Percentiles rank a stretch among this genome's conserved stretches.
Evolutionary conservation across 225 moss, liverwort and hornwort species (phyloP).

Genomic region (Straminergon stramineum): DNA sequence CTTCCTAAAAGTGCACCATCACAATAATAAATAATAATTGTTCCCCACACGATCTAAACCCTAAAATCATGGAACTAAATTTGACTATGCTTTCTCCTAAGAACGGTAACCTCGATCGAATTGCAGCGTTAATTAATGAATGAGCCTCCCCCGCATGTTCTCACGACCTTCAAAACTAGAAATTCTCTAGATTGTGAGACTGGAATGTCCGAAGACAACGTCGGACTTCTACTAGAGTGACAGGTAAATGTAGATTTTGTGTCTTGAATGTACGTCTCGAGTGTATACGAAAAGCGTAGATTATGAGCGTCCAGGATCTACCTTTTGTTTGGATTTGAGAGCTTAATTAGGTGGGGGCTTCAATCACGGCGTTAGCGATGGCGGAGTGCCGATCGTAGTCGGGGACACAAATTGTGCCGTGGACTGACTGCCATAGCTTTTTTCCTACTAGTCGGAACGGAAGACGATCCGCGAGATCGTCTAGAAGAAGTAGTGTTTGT

Average conservation of each 20-base stretch:
- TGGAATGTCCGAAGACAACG: neutral
- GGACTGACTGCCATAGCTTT: neutral
- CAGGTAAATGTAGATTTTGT: neutral
- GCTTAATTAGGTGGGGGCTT: neutral
- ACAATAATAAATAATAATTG: neutral
- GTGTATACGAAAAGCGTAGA: too few relatives aligned
- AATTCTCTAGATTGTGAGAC: neutral
- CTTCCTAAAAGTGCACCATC: neutral
- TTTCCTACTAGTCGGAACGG: neutral
- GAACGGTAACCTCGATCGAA: neutral
- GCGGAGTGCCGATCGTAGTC: neutral
- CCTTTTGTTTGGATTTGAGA: neutral
- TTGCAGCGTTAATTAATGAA: neutral
- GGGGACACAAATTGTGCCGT: neutral
- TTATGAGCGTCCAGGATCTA: neutral
- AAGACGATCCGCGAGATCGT: neutral
- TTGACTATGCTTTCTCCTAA: neutral
- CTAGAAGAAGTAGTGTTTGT: neutral
- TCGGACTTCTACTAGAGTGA: too few relatives aligned
- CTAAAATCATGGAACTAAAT: conserved; percentile 13
- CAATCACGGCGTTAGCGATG: conserved; percentile 4
- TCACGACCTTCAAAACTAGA: neutral
- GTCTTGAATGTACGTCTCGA: neutral
- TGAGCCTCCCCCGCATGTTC: neutral
- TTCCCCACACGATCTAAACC: neutral